Evolutionary conservation across 2,329 filamentous ascomycete species (phyloP), one percentile per base, ranked within the genome.

Genomic region (Aspergillus ochraceus): DNA sequence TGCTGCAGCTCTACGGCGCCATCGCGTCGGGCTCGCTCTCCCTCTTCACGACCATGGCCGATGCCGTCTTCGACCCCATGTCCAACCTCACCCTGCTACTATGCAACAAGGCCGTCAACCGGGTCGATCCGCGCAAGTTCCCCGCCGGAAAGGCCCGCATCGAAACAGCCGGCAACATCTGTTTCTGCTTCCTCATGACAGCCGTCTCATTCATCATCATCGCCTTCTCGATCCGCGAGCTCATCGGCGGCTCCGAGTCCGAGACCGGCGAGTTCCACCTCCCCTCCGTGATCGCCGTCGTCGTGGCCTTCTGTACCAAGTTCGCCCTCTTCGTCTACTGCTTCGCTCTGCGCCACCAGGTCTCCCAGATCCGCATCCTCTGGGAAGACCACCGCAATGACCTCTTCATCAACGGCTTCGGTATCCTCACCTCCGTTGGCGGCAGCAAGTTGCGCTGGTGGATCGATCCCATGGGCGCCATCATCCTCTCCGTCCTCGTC

Each of bases 381-480:
- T 97, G 92, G 93, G 91, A 96, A 76, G 94, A 98, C 71, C 95
- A 99, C 79, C 89, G 95, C 62, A 99, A 99, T 72, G 95, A 99
- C 72, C 82, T 99, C n/a, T 83, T 97, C 69, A 92, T 99, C 83
- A 99, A 98, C 75, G 92, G 92, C 56, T 92, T 96, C 67, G 92
- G 90, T 85, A 88, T 98, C 64, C 77, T 97, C 57, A 97, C 93
- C 1, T 94, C 90, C 2, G 88, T 97, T n/a, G 91, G 92, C 57
- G 95, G 95, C 36, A 87, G 88, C 64, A 96, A 96, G 80, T 81
- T 98, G 22, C 81, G 82, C 60, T 97, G 94, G 94, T 98, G 92
- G 91, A 88, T 99, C 65, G 95, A 99, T 77, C 92, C 95, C 0
- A 87, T 90, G 80, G 95, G 95, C 49, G 94, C 95, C 68, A 90